Percentiles rank a stretch among this genome's conserved stretches.
phyloP scores from a whole-genome alignment of 208 protist genomes.

The Wallacemonas rigidus region DNA sequence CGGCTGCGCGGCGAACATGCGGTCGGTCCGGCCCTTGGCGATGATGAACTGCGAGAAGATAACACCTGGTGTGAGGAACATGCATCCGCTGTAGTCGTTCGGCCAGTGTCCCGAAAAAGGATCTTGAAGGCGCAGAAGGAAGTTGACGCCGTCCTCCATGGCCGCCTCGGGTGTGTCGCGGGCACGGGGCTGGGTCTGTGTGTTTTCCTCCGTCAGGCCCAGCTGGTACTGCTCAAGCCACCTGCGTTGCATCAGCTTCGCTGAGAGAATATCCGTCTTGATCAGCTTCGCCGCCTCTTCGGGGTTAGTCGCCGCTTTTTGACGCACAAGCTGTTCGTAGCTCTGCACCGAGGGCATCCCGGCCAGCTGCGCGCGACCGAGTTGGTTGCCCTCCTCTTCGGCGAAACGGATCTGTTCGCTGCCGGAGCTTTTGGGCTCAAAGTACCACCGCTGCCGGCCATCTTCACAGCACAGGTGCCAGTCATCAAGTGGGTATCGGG shows the following conservation, averaged over 20 bases:
- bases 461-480: constrained; percentile 90
- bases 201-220: constrained; percentile 32
- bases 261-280: constrained; percentile 33
- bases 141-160: constrained; percentile 69
- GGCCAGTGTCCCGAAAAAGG: constrained; percentile 97
- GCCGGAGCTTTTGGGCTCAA: constrained; percentile 1
- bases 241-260: constrained; percentile 41
- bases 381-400: constrained; percentile 63
- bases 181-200: constrained; percentile 4
- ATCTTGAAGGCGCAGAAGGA: constrained; percentile 80
- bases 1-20: constrained; percentile 71
- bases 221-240: constrained; percentile 80
- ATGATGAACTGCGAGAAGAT: constrained; percentile 94
- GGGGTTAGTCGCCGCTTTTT: constrained; percentile 16
- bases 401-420: constrained; percentile 30
- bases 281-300: constrained; percentile 18
- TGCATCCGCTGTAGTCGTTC: constrained; percentile 97
- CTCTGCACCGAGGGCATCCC: constrained; percentile 42
- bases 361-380: constrained; percentile 53
- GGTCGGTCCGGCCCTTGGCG: constrained; percentile 40
- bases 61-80: constrained; percentile 94
- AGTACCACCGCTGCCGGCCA: constrained; percentile 87
- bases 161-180: constrained; percentile 34
- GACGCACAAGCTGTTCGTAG: constrained; percentile 31
- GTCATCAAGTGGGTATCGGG: constrained; percentile 51